Evolutionary conservation across 768 basidiomycete species (phyloP), one percentile per base, ranked within the genome.

Genomic region (Boletales sp.): DNA sequence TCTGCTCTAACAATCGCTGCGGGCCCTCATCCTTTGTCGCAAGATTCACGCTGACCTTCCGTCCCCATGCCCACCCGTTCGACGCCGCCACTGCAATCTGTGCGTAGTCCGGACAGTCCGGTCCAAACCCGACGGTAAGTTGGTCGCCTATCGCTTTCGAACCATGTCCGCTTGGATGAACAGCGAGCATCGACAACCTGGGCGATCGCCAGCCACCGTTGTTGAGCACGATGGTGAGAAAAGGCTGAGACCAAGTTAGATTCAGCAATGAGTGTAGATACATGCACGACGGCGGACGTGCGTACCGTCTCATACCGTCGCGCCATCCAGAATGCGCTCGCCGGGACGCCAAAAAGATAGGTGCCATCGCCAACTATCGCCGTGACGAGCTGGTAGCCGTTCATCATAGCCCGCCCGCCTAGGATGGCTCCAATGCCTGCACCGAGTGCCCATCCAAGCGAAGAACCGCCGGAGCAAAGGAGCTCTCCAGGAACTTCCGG

Each of bases 141-240:
- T 76, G 68, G 8, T 72, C 71, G 0, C 78, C 81, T 1, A 71
- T 59, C 0, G 61, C 58, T 1, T 64, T 69, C 8, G 77, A 72
- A 3, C 83, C 84, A 39, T 77, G 63, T 0, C 86, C 85, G 0
- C 59, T 54, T 0, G 86, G 86, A 55, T 88, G 79, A 0, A 87
- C 76, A 4, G 78, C 78, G 9, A 85, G 67, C 81, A 87, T 80
- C 0, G 84, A 86, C 13, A 78, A 56, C 53, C 74, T 80, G 4
- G 86, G 86, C 0, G 83, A 80, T 57, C 73, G 80, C 84, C 83
- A 84, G 0, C 83, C 84, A 0, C 84, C 84, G 49, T 88, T 88
- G 61, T 87, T 87, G 13, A 89, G 65, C 1, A 88, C 71, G 53
- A 88, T 70, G 0, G 84, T 87, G 24, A 87, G 63, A 70, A 86